Evolutionary conservation across 352 stramenopile genomes (phyloP).

Genomic region (Discostella stelligera): DNA sequence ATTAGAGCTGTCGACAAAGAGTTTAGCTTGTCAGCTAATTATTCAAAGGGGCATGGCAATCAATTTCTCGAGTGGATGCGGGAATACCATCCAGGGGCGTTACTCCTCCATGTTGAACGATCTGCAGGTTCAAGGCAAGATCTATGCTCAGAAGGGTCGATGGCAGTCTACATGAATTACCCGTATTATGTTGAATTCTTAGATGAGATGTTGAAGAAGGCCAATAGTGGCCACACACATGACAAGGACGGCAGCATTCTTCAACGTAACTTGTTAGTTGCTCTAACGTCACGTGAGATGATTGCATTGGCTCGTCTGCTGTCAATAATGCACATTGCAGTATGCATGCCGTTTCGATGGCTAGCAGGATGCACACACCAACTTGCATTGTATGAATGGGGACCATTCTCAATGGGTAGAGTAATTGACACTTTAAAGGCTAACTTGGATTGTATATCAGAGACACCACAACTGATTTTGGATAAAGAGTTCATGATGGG

Average conservation of each 20-base stretch:
- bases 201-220: conserved; percentile 11
- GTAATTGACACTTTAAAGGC: conserved; percentile 1
- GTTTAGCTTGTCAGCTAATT: conserved; percentile 31
- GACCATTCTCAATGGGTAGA: conserved; percentile 1
- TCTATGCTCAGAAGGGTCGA: conserved; percentile 15
- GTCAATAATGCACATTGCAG: conserved; percentile 15
- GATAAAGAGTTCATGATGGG: conserved; percentile 18
- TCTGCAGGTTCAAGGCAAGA: conserved; percentile 23
- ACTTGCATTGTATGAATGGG: conserved; percentile 8
- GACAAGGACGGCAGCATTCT: conserved; percentile 13
- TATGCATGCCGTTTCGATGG: conserved; percentile 16
- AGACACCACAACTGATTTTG: not conserved
- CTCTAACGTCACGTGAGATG: conserved; percentile 20
- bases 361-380: conserved; percentile 7
- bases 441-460: conserved; percentile 3
- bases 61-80: conserved; percentile 20
- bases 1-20: too few relatives aligned
- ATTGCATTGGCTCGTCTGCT: conserved; percentile 5
- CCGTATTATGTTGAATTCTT: conserved; percentile 23
- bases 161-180: conserved; percentile 31
- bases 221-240: too few relatives aligned
- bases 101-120: conserved; percentile 18
- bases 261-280: conserved; percentile 19
- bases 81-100: conserved; percentile 12
- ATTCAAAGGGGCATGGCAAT: conserved; percentile 31